Base-by-base conservation (phyloP, 768 basidiomycete genomes). In the Leccinellum rugosiceps region DNA sequence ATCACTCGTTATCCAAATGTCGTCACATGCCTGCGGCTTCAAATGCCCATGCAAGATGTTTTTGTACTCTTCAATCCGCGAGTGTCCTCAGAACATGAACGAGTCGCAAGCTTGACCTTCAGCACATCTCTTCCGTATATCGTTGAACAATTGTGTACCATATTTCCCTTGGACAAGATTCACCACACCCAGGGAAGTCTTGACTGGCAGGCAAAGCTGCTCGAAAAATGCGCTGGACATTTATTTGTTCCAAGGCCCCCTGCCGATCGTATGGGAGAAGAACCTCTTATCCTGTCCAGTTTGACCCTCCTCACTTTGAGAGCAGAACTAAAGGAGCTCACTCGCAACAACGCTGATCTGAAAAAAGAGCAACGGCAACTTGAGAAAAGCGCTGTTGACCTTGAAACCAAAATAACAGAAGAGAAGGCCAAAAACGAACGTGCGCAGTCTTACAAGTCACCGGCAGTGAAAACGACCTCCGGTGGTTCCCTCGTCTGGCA, bases 21-120 rank as follows among this genome's bases (percentile, higher is more conserved):
- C 35, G 55, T 87, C 41, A 68, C 77, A 17, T 81, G 83, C 61
- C 57, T 86, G 55, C 74, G 71, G 43, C 49, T 77, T 30, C 58
- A 50, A 9, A 64, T 60, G 4, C 53, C 60, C 8, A 34, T 50
- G 3, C 56, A 62, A 32, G 69, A 73, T 44, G 63, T 84, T 25
- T 87, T 83, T 65, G 75, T 81, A 26, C 69, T 87, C 34, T 88
- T 87, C 61, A 84, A 86, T 66, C 83, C 84, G 4, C 83, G 84
- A 63, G 76, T 75, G 9, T 71, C 80, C 9, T 76, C 83, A 2
- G 76, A 74, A 23, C 76, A 82, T 58, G 78, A 81, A 0, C 60
- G 72, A 32, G 84, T 82, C 8, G 77, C 83, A 23, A 84, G 77
- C 4, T 79, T 86, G 65, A 77, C 81, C 19, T 70, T 87, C 58